phyloP scores from a whole-genome alignment of 192 early-diverging fungal species.

The Polychytrium aggregatum region DNA sequence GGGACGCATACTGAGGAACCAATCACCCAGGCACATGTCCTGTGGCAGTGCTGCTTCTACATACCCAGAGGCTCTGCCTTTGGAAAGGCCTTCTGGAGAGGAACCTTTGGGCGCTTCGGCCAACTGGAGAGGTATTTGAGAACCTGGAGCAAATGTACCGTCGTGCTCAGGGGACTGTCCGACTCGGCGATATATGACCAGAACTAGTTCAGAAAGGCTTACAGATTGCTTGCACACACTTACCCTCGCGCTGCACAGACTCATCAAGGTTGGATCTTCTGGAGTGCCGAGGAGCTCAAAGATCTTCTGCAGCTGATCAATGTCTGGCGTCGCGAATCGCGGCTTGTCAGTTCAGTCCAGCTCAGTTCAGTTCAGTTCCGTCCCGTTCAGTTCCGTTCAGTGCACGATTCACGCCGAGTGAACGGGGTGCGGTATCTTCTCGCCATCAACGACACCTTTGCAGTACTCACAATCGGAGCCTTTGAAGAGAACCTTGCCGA shows the following conservation, averaged over 20 bases:
- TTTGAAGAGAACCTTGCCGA: slow-evolving; percentile 43
- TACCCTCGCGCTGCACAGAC: slow-evolving; percentile 37
- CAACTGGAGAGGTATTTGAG: slow-evolving; percentile 84
- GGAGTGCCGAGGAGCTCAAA: slow-evolving; percentile 95
- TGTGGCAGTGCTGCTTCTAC: too few relatives aligned
- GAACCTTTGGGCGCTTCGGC: slow-evolving; percentile 76
- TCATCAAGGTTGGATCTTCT: slow-evolving; percentile 65
- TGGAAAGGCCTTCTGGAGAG: slow-evolving; percentile 74
- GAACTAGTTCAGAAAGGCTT: neutral
- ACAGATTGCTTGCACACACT: neutral
- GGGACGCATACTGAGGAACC: too few relatives aligned
- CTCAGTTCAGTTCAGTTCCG: neutral
- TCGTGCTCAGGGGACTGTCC: neutral
- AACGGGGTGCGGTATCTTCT: neutral
- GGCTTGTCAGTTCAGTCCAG: neutral
- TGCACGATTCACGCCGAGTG: neutral
- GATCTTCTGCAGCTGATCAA: slow-evolving; percentile 93
- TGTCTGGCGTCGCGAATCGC: slow-evolving; percentile 35
- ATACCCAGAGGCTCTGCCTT: slow-evolving; percentile 63
- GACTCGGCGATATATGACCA: neutral
- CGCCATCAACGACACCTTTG: too few relatives aligned
- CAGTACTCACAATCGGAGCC: slow-evolving; percentile 35
- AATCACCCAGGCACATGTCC: too few relatives aligned
- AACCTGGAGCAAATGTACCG: slow-evolving; percentile 33
- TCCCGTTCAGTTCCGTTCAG: neutral